These are phyloP conservation scores for Onygenales sp. DNA, from an alignment of 2,329 filamentous ascomycete genomes.

Conservation along the genomic window DNA sequence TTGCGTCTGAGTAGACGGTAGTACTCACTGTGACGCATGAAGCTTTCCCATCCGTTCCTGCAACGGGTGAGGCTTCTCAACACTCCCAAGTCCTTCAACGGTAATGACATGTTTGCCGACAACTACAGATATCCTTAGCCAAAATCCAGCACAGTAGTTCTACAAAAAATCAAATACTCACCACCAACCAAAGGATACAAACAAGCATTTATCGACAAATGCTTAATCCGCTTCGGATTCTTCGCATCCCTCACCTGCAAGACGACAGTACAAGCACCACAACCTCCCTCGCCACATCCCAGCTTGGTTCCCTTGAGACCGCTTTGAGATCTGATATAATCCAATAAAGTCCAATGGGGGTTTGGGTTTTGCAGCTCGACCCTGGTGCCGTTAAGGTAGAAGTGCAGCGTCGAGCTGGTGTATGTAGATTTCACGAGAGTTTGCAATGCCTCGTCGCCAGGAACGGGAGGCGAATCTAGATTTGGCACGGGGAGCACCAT, in stretches of 20 bases:
- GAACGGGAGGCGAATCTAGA: neutral
- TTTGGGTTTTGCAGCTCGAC: conserved; percentile 71
- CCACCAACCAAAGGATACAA: conserved; percentile 71
- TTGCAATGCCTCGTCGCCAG: conserved; percentile 5
- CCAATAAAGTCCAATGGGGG: conserved; percentile 73
- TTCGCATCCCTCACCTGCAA: conserved; percentile 16
- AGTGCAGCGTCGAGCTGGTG: conserved; percentile 50
- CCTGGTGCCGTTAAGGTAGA: conserved; percentile 80
- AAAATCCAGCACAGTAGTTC: neutral
- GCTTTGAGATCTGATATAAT: conserved; percentile 70
- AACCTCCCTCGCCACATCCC: conserved; percentile 82
- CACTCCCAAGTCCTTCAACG: conserved; percentile 77
- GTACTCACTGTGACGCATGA: conserved; percentile 61
- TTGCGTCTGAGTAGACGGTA: neutral
- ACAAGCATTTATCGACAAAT: conserved; percentile 82
- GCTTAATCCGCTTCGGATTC: conserved; percentile 71
- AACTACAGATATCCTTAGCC: conserved; percentile 29
- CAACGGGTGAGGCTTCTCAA: conserved; percentile 66
- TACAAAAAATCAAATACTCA: conserved; percentile 1
- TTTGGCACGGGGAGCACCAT: neutral
- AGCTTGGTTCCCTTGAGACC: conserved; percentile 84
- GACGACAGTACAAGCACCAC: conserved; percentile 80
- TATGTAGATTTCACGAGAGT: conserved; percentile 10
- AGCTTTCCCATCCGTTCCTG: conserved; percentile 80
- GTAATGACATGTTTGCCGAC: conserved; percentile 93